Conservation (phyloP, 768 basidiomycete genomes). For the Trametes cubensis region DNA sequence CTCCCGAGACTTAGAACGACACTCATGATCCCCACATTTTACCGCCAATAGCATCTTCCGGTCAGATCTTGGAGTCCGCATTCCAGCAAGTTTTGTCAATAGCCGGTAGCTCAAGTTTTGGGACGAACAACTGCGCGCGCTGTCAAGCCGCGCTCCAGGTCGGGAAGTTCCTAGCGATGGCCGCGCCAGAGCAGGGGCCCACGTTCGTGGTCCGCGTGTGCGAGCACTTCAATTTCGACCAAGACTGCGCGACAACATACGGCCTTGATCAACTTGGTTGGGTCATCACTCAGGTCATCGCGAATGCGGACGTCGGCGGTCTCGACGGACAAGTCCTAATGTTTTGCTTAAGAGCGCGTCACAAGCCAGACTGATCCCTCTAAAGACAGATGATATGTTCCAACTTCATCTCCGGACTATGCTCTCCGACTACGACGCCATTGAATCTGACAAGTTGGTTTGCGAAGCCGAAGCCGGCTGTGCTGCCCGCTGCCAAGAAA, state of each 20-base stretch:
- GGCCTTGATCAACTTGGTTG: constrained; percentile 54
- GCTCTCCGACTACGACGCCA: constrained; percentile 60
- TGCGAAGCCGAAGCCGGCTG: constrained; percentile 73
- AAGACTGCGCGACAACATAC: constrained; percentile 51
- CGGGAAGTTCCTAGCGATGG: constrained; percentile 66
- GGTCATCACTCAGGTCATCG: constrained; percentile 69
- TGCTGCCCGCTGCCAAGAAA: constrained; percentile 57
- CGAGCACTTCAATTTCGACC: constrained; percentile 53
- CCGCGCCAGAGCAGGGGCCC: constrained; percentile 63
- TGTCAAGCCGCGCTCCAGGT: constrained; percentile 65
- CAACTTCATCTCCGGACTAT: constrained; percentile 50
- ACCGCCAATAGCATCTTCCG: constrained; percentile 55
- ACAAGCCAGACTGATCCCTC: not conserved
- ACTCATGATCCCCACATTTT: constrained; percentile 66
- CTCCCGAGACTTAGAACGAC: constrained; percentile 43
- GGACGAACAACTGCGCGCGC: constrained; percentile 53
- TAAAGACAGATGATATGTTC: constrained; percentile 14
- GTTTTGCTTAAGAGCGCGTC: not conserved
- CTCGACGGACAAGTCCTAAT: constrained; percentile 67
- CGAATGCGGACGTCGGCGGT: constrained; percentile 71
- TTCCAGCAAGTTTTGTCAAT: constrained; percentile 61
- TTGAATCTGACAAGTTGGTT: constrained; percentile 73
- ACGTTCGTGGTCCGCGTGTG: constrained; percentile 60
- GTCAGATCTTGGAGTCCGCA: constrained; percentile 53
- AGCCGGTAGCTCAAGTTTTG: constrained; percentile 53